These are phyloP conservation scores for Chenopodium quinoa DNA, from an alignment of 148 eudicot species.

Conservation along the genomic window DNA sequence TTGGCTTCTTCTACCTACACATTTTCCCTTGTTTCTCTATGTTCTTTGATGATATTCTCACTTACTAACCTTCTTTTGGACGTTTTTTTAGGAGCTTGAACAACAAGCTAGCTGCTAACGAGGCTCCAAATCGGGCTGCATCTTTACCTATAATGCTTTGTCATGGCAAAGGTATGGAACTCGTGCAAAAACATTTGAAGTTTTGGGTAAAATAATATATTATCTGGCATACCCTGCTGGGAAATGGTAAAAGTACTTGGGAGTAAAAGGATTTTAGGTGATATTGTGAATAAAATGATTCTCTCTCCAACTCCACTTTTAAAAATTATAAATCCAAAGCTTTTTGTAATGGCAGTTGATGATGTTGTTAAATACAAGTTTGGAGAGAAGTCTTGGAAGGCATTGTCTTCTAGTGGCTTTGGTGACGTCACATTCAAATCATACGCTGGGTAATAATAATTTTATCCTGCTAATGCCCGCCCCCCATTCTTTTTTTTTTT, in stretches of 20 bases:
- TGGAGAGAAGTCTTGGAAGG: slow-evolving; percentile 73
- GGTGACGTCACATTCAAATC: slow-evolving; percentile 64
- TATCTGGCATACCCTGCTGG: neutral
- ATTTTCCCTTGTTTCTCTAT: neutral
- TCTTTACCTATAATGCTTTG: slow-evolving; percentile 84
- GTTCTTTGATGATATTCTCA: neutral
- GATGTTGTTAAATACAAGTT: slow-evolving; percentile 74
- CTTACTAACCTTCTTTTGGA: neutral
- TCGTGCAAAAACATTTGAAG: neutral
- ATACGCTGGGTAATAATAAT: slow-evolving; percentile 49
- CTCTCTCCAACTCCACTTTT: neutral
- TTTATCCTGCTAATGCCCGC: neutral
- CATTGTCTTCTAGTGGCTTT: slow-evolving; percentile 59
- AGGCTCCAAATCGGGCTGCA: slow-evolving; percentile 69
- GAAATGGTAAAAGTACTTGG: neutral
- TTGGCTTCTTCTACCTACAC: slow-evolving; percentile 31
- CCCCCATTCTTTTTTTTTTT: neutral
- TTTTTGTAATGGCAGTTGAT: slow-evolving; percentile 50
- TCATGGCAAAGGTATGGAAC: slow-evolving; percentile 73
- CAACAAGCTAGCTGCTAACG: slow-evolving; percentile 43
- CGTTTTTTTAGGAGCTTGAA: slow-evolving; percentile 49
- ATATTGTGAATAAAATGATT: neutral
- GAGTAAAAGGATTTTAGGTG: neutral
- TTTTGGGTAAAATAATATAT: no score
- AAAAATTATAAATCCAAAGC: neutral